Percentiles rank a stretch among this genome's conserved stretches.
Conservation (phyloP, 2,329 filamentous ascomycete genomes). For the Allantophomopsis lycopodina region DNA sequence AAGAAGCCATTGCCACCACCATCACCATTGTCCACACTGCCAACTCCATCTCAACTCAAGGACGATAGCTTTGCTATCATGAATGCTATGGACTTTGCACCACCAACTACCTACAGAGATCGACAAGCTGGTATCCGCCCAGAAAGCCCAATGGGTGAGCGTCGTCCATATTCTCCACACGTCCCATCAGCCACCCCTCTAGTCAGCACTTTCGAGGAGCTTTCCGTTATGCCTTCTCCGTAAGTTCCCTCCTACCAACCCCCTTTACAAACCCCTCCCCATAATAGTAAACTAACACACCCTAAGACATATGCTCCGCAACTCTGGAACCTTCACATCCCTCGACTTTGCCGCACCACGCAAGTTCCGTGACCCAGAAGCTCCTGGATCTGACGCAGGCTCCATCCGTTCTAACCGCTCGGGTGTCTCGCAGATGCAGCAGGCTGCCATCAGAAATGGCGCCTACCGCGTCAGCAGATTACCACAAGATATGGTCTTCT, state of each 20-base stretch:
- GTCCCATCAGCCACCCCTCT: slow-evolving; percentile 67
- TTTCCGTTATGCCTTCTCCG: slow-evolving; percentile 77
- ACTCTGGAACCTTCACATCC: slow-evolving; percentile 63
- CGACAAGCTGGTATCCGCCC: slow-evolving; percentile 50
- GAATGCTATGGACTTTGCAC: slow-evolving; percentile 71
- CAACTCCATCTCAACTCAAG: slow-evolving; percentile 71
- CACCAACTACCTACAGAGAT: slow-evolving; percentile 53
- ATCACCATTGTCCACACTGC: slow-evolving; percentile 57
- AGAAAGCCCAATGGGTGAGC: slow-evolving; percentile 49
- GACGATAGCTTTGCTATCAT: slow-evolving; percentile 66
- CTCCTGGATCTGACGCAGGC: slow-evolving; percentile 49
- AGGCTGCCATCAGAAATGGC: slow-evolving; percentile 48
- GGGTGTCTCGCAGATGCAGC: slow-evolving; percentile 43
- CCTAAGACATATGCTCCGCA: slow-evolving; percentile 54
- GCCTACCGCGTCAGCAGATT: slow-evolving; percentile 58
- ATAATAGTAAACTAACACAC: slow-evolving; percentile 13
- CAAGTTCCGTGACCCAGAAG: slow-evolving; percentile 49
- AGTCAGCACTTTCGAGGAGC: slow-evolving; percentile 74
- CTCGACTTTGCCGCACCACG: slow-evolving; percentile 73
- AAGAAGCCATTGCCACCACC: slow-evolving; percentile 59
- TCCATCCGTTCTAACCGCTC: slow-evolving; percentile 52
- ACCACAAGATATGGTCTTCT: slow-evolving; percentile 50
- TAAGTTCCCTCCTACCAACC: slow-evolving; percentile 37
- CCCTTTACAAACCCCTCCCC: not conserved
- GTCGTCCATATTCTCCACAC: slow-evolving; percentile 60